Evolutionary conservation across 2,329 filamentous ascomycete genomes (phyloP).

Genomic region (Lecanicillium sp.): DNA sequence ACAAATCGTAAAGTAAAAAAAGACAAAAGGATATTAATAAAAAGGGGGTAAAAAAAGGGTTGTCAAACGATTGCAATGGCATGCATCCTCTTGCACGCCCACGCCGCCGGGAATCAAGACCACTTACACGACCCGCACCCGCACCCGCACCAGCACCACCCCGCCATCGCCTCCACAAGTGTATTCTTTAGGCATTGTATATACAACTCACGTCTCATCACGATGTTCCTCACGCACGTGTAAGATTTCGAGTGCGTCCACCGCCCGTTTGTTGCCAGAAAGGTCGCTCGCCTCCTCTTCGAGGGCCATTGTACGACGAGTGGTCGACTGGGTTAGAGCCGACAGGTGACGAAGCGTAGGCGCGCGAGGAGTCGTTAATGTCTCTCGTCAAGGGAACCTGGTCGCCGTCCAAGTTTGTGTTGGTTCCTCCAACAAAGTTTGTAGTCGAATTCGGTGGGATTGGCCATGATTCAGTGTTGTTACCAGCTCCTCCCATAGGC

Average conservation of each 20-base stretch:
- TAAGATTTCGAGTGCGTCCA: slow-evolving; percentile 7
- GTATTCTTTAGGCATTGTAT: not conserved
- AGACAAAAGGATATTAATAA: not conserved
- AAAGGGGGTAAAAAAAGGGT: no score
- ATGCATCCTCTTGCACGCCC: no score
- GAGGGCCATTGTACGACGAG: slow-evolving; percentile 1
- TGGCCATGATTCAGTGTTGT: slow-evolving; percentile 5
- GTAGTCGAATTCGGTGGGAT: slow-evolving; percentile 1
- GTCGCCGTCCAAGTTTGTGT: not conserved
- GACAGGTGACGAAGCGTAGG: not conserved
- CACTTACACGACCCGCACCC: no score
- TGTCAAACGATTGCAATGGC: no score
- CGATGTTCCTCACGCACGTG: slow-evolving; percentile 6
- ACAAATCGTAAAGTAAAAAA: not conserved
- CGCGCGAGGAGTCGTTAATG: not conserved
- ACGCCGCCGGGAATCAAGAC: no score
- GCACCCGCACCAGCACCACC: no score
- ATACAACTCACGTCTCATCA: slow-evolving; percentile 2
- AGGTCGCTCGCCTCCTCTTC: slow-evolving; percentile 8
- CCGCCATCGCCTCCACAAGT: no score
- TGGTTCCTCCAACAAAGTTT: not conserved
- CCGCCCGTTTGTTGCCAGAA: slow-evolving; percentile 9
- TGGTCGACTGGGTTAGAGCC: slow-evolving; percentile 2
- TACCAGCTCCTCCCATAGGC: not conserved
- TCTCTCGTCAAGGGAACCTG: slow-evolving; percentile 3